A percentile compares a stretch with the other conserved stretches of the same genome.
Conservation (phyloP, 768 basidiomycete genomes). For the Hemileccinum impolitum region DNA sequence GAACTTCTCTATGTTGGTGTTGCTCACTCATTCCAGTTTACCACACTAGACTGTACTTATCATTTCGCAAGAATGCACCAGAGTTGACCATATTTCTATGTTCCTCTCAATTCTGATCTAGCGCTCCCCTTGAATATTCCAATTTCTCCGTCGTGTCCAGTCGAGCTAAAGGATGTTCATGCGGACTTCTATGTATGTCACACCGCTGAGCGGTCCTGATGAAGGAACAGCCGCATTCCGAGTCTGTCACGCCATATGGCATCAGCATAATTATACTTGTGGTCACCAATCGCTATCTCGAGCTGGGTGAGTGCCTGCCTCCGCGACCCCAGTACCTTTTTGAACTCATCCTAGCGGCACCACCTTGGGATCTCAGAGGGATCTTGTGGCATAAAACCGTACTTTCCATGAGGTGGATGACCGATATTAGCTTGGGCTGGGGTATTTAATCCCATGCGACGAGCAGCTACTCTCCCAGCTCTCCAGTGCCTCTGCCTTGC, state of each 20-base stretch:
- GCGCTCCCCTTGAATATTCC: not conserved
- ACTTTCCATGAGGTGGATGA: not conserved
- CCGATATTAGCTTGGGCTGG: not conserved
- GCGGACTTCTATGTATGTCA: not conserved
- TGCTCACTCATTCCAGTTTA: not conserved
- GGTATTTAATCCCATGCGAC: conserved; percentile 17
- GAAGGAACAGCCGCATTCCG: not conserved
- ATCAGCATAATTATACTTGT: not conserved
- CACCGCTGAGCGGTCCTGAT: not conserved
- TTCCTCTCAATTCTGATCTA: not conserved
- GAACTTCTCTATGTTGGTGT: not conserved
- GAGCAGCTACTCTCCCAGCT: not conserved
- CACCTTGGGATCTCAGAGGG: not conserved
- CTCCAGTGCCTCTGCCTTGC: too few relatives aligned
- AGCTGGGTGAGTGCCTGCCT: not conserved
- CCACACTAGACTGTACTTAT: not conserved
- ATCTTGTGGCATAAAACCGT: not conserved
- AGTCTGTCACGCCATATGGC: conserved; percentile 2
- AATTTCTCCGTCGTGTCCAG: not conserved
- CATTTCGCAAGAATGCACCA: not conserved
- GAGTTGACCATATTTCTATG: not conserved
- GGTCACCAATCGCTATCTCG: not conserved
- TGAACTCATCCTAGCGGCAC: not conserved
- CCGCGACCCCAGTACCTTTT: conserved; percentile 3
- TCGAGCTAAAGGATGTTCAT: not conserved